Base-by-base conservation (phyloP, 371 early-diverging fungal genomes). In the Lichtheimia hyalospora region DNA sequence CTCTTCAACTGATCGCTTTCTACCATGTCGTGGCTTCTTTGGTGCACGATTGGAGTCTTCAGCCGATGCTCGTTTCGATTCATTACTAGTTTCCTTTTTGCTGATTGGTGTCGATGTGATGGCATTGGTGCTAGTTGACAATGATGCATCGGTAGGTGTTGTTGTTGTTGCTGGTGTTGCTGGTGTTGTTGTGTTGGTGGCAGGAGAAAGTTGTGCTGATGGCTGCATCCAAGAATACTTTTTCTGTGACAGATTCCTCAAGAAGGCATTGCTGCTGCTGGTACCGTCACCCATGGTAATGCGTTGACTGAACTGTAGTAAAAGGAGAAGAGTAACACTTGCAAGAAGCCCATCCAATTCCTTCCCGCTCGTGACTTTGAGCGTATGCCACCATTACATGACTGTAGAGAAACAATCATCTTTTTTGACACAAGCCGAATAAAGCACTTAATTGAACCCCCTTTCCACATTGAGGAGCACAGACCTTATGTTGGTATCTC, bases 171-270 rank as follows among this genome's bases (percentile, higher is more conserved):
- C 24, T 40, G 66, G 25, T 2, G 48, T 21, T 7, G 49, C 13
- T 18, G 41, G 0, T 20, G 27, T 27, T 5, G 46, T 20, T n/a
- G 48, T 48, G 48, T 34, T 34, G 34, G 34, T 8, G 2, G 48
- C 39, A 28, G 54, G n/a, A 54, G 57, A 8, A n/a, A 21, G n/a
- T 14, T 58, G 27, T 20, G 57, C n/a, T 13, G 76, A 66, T 49
- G 67, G 55, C 42, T 79, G 72, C 79, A 79, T 79, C 79, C 79
- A 79, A 20, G 79, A 69, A 59, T 79, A 79, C 56, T 79, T 76
- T 46, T 79, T 79, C 54, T 79, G 76, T 40, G 79, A 75, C 24
- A 79, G 34, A 28, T 70, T 79, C 51, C 74, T 79, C 24, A 79
- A 57, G 54, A 68, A 77, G 14, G 64, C 63, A 40, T 75, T 75